Base-by-base conservation (phyloP, 1,284 basidiomycete genomes). In the Apiotrichum domesticum region DNA sequence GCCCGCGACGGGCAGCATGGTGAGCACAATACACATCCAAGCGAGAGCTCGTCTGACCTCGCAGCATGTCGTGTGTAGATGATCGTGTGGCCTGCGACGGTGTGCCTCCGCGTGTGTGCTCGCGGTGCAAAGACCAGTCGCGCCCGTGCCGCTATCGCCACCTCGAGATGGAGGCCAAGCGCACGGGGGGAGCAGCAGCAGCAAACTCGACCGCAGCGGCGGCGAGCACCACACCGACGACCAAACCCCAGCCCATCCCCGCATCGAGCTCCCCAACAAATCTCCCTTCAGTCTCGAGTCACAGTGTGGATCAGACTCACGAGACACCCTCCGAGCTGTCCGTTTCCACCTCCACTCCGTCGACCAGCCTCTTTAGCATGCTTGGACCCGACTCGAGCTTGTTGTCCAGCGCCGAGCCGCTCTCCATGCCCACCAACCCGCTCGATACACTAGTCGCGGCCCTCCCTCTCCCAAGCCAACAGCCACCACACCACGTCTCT, bases 1-100 rank as follows among this genome's bases (percentile, higher is more conserved):
- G 64, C 6, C 64, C 64, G 7, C 57, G 60, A 13, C 57, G 57
- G 6, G 54, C 58, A 6, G 59, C 62, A 13, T 63, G 64, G 62
- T 63, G 46, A 41, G 57, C 14, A 14, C 21, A 21, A 21, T 21
- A 21, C 21, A 21, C 21, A 21, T 21, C 21, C 21, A 21, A 21
- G 21, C 21, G 21, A 21, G 21, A 21, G 35, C 51, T 35, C 2
- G 35, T 15, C 14, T n/a, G 15, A 15, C 50, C 10, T 15, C 2
- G 13, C 37, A 63, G 61, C 44, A 47, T 55, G 7, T 43, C 54
- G 0, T 65, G 64, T 14, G 56, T 57, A 15, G 50, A 54, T 8
- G 39, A 49, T 2, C 52, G 54, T 11, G 51, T 58, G 1, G 54
- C 56, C 7, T 62, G 58, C 44, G 58, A 61, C 35, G 62, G 59